Evolutionary conservation across 2,329 filamentous ascomycete genomes (phyloP).

Genomic region (Hypomyces perniciosus): DNA sequence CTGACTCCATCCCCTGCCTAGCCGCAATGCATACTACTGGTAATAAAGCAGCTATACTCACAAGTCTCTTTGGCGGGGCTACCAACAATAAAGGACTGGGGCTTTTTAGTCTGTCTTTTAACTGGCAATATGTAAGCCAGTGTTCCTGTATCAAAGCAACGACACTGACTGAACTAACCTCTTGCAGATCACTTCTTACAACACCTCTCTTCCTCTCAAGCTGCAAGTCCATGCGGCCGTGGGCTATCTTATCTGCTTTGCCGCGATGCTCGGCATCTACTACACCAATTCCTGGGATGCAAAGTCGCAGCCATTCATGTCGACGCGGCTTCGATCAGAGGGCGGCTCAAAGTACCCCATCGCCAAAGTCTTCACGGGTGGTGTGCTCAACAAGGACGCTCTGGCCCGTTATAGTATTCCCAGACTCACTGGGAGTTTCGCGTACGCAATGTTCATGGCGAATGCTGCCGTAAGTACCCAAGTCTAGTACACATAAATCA

Average conservation of each 20-base stretch:
- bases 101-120: constrained; percentile 43
- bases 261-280: constrained; percentile 46
- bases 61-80: constrained; percentile 45
- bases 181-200: constrained; percentile 45
- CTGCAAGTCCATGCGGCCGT: constrained; percentile 41
- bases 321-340: constrained; percentile 36
- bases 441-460: constrained; percentile 49
- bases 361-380: constrained; percentile 33
- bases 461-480: constrained; percentile 44
- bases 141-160: background rate
- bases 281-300: constrained; percentile 44
- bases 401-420: constrained; percentile 41
- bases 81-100: constrained; percentile 48
- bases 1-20: constrained; percentile 48
- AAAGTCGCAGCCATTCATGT: constrained; percentile 48
- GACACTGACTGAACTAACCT: background rate
- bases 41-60: constrained; percentile 36
- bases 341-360: constrained; percentile 38
- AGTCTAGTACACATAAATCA: background rate
- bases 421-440: constrained; percentile 43
- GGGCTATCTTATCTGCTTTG: constrained; percentile 44
- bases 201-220: constrained; percentile 46
- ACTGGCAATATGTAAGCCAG: constrained; percentile 48
- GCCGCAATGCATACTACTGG: constrained; percentile 47
- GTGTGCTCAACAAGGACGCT: constrained; percentile 36